Evolutionary conservation across 495 filamentous ascomycete genomes (phyloP).

Genomic region (Beverwykella pulmonaria): DNA sequence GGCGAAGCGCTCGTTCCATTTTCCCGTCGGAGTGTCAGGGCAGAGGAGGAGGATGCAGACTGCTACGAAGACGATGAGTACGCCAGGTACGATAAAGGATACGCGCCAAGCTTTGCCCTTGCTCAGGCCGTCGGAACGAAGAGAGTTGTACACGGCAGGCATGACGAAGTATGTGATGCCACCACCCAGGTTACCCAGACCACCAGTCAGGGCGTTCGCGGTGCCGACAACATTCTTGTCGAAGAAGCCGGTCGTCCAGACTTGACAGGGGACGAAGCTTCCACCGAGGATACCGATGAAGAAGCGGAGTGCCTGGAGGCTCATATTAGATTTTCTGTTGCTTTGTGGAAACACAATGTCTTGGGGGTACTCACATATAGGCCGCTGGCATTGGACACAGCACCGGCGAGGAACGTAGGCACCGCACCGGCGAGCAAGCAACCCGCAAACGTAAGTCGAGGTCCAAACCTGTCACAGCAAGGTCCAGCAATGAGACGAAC

Average conservation of each 20-base stretch:
- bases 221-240: constrained; percentile 94
- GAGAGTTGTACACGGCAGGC: constrained; percentile 65
- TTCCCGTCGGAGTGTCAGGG: constrained; percentile 45
- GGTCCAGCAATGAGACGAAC: constrained; percentile 83
- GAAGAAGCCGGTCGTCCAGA: constrained; percentile 94
- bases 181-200: constrained; percentile 87
- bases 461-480: constrained; percentile 81
- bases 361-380: background rate
- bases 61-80: constrained; percentile 44
- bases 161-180: constrained; percentile 90
- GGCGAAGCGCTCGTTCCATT: constrained; percentile 43
- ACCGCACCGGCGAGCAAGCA: constrained; percentile 75
- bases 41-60: constrained; percentile 40
- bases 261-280: constrained; percentile 90
- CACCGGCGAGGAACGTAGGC: constrained; percentile 81
- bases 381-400: constrained; percentile 62
- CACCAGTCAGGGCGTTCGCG: constrained; percentile 83
- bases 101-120: constrained; percentile 44
- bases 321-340: constrained; percentile 34
- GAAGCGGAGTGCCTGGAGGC: constrained; percentile 80
- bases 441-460: constrained; percentile 77
- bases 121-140: constrained; percentile 38
- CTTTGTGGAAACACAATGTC: background rate
- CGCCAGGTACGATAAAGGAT: constrained; percentile 46
- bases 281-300: constrained; percentile 93